Evolutionary conservation across 208 protist genomes (phyloP).

Genomic region (Acanthamoeba triangularis): DNA sequence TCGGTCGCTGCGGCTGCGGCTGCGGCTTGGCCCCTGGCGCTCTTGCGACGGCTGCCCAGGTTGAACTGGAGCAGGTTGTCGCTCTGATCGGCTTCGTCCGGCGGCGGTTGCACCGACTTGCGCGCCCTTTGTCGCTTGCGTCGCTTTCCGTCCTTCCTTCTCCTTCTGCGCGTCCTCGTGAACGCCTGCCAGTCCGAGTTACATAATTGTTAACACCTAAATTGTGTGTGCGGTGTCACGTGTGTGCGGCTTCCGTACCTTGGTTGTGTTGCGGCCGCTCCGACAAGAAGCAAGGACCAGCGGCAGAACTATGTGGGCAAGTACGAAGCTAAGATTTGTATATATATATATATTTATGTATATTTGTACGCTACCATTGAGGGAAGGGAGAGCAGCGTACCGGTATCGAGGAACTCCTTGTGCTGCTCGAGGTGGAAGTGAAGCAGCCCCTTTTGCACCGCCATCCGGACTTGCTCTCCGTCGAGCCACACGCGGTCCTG

Average conservation of each 20-base stretch:
- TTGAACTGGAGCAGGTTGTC: conserved; percentile 68
- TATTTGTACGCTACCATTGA: no score
- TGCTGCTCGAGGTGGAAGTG: conserved; percentile 58
- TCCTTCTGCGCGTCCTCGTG: background rate
- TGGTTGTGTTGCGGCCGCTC: conserved; percentile 41
- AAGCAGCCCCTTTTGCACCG: conserved; percentile 67
- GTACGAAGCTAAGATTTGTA: background rate
- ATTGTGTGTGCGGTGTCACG: background rate
- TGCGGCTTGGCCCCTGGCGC: background rate
- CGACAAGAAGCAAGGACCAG: conserved; percentile 12
- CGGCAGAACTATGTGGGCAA: background rate
- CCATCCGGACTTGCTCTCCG: conserved; percentile 6
- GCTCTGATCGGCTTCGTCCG: background rate
- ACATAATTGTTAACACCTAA: background rate
- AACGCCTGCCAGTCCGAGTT: background rate
- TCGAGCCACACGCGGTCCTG: conserved; percentile 51
- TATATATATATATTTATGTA: no score
- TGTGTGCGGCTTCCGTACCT: background rate
- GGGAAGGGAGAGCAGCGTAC: background rate
- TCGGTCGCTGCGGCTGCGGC: no score
- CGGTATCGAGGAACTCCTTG: conserved; percentile 57
- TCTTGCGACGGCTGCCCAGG: background rate
- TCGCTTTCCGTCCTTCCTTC: background rate
- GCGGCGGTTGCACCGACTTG: background rate
- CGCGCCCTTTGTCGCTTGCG: background rate